These are phyloP conservation scores for Pyricularia grisea DNA, from an alignment of 2,329 filamentous ascomycete genomes.

Conservation along the genomic window DNA sequence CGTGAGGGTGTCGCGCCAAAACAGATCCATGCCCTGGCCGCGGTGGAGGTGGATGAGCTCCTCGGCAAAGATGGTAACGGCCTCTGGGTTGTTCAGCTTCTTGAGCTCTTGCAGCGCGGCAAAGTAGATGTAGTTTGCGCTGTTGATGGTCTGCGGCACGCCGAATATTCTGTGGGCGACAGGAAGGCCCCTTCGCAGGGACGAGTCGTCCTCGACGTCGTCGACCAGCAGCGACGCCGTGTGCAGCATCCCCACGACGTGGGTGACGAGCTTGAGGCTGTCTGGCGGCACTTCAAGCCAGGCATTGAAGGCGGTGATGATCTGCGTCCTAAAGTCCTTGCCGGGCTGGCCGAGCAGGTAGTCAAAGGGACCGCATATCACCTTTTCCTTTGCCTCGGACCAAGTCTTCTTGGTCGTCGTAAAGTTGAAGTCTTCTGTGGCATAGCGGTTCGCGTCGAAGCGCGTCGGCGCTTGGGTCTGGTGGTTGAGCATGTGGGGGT, in stretches of 20 bases:
- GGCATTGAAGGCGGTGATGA: conserved; percentile 73
- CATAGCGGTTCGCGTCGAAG: conserved; percentile 42
- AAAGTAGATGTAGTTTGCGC: conserved; percentile 85
- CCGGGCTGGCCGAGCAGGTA: conserved; percentile 73
- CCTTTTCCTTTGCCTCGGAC: conserved; percentile 66
- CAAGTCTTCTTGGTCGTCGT: conserved; percentile 43
- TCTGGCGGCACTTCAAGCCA: conserved; percentile 67
- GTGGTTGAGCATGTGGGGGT: conserved; percentile 5
- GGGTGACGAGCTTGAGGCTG: conserved; percentile 65
- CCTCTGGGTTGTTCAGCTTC: conserved; percentile 55
- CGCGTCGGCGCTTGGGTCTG: conserved; percentile 29
- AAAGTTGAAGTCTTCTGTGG: conserved; percentile 45
- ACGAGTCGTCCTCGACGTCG: conserved; percentile 72
- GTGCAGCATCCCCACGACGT: conserved; percentile 76
- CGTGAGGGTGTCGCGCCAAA: conserved; percentile 77
- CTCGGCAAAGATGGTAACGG: conserved; percentile 66
- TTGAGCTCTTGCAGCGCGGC: conserved; percentile 66
- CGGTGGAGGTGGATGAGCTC: conserved; percentile 78
- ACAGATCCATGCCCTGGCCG: conserved; percentile 85
- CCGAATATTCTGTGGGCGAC: conserved; percentile 82
- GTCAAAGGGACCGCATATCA: conserved; percentile 69
- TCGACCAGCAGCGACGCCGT: conserved; percentile 77
- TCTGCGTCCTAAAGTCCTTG: conserved; percentile 73
- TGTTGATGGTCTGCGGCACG: conserved; percentile 81
- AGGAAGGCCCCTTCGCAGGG: conserved; percentile 67